A percentile compares a stretch with the other conserved stretches of the same genome.
phyloP scores from a whole-genome alignment of 805 yeast species.

The Ogataea paradorogensis region DNA sequence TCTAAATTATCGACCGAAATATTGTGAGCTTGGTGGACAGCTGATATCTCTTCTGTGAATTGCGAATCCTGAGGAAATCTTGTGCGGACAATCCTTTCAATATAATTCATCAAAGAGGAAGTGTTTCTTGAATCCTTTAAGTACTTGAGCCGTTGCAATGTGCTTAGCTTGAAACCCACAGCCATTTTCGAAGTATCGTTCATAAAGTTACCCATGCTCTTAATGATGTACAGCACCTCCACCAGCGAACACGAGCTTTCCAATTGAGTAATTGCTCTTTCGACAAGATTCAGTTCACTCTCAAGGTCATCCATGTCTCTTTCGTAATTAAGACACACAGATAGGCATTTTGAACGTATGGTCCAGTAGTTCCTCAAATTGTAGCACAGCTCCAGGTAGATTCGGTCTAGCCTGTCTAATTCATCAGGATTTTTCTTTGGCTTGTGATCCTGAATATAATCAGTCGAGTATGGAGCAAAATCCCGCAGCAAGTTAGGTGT shows the following conservation, averaged over 20 bases:
- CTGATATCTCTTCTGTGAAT: slow-evolving; percentile 59
- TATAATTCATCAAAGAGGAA: slow-evolving; percentile 70
- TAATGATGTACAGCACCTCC: slow-evolving; percentile 59
- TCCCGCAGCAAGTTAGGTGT: slow-evolving; percentile 53
- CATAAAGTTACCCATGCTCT: slow-evolving; percentile 78
- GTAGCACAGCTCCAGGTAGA: slow-evolving; percentile 64
- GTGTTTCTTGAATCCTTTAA: slow-evolving; percentile 69
- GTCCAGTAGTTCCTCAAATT: slow-evolving; percentile 71
- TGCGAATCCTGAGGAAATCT: slow-evolving; percentile 62
- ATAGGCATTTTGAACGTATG: slow-evolving; percentile 62
- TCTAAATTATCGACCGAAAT: slow-evolving; percentile 61
- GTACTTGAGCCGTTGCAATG: slow-evolving; percentile 66
- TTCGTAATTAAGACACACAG: slow-evolving; percentile 53
- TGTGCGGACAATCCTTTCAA: slow-evolving; percentile 62
- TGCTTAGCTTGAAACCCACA: slow-evolving; percentile 65
- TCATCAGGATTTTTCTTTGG: slow-evolving; percentile 56
- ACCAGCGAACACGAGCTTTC: slow-evolving; percentile 52
- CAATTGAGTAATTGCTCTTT: slow-evolving; percentile 55
- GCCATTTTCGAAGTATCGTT: slow-evolving; percentile 68
- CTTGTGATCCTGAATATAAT: slow-evolving; percentile 37
- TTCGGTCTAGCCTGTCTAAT: slow-evolving; percentile 66
- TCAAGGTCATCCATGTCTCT: slow-evolving; percentile 64
- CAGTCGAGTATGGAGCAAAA: slow-evolving; percentile 62
- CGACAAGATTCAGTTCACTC: slow-evolving; percentile 52
- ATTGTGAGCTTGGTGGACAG: slow-evolving; percentile 53